These are phyloP conservation scores for Bombardia bombarda DNA, from an alignment of 495 filamentous ascomycete species.

Conservation along the genomic window DNA sequence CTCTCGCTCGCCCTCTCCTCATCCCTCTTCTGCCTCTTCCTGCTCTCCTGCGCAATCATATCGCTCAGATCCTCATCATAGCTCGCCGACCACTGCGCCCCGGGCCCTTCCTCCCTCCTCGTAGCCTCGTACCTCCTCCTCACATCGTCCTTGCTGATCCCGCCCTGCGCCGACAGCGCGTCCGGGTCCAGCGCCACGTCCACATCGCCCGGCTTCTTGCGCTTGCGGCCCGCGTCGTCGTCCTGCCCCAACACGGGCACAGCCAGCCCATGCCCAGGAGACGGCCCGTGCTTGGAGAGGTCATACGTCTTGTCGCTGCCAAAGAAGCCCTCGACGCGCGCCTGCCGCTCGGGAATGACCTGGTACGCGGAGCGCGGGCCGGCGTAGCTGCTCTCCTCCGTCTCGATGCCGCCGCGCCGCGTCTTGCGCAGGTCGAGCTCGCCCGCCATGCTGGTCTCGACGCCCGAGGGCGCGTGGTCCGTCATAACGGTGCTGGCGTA, in stretches of 20 bases:
- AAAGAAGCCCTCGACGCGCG: constrained; percentile 85
- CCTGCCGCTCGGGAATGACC: constrained; percentile 80
- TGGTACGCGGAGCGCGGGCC: constrained; percentile 72
- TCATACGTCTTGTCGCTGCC: constrained; percentile 91
- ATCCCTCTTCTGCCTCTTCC: constrained; percentile 80
- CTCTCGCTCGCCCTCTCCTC: constrained; percentile 58
- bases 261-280: constrained; percentile 12
- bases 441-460: constrained; percentile 65
- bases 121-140: constrained; percentile 63
- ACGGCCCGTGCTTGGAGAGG: constrained; percentile 39
- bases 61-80: constrained; percentile 91
- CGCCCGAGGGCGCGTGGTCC: constrained; percentile 33
- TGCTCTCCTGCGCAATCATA: constrained; percentile 92
- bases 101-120: constrained; percentile 57
- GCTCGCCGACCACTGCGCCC: constrained; percentile 52
- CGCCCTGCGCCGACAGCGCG: constrained; percentile 58
- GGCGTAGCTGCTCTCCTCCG: constrained; percentile 54
- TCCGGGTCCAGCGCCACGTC: constrained; percentile 87
- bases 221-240: constrained; percentile 60
- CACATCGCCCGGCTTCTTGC: constrained; percentile 92
- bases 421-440: constrained; percentile 91
- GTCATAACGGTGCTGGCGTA: constrained; percentile 67
- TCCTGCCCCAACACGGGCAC: constrained; percentile 66
- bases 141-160: constrained; percentile 56
- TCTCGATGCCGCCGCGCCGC: constrained; percentile 77